Evolutionary conservation across 2,329 filamentous ascomycete species (phyloP).

Genomic region (Thyridium curvatum): DNA sequence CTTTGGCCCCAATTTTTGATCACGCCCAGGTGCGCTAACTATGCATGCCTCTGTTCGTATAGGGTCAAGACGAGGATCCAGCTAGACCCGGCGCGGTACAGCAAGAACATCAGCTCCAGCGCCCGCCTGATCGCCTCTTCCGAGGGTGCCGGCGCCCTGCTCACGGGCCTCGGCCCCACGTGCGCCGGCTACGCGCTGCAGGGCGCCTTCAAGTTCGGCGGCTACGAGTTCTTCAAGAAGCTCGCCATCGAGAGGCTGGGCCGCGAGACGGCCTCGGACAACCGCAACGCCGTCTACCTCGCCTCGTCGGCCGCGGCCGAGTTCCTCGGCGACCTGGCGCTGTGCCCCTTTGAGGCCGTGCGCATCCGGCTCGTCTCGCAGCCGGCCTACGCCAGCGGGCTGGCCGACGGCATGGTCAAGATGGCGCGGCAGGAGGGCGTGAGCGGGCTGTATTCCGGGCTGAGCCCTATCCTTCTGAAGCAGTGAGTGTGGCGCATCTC

Average conservation of each 20-base stretch:
- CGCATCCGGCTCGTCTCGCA: conserved; percentile 79
- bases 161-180: conserved; percentile 73
- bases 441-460: conserved; percentile 75
- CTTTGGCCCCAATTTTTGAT: background rate
- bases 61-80: conserved; percentile 87
- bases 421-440: conserved; percentile 69
- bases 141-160: conserved; percentile 71
- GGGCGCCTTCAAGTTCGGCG: conserved; percentile 82
- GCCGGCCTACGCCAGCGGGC: conserved; percentile 68
- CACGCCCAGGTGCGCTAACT: conserved; percentile 3
- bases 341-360: conserved; percentile 80
- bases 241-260: conserved; percentile 69
- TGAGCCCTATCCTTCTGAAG: conserved; percentile 74
- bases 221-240: conserved; percentile 87
- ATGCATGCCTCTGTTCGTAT: conserved; percentile 8
- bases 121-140: conserved; percentile 70
- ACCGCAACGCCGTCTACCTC: conserved; percentile 69
- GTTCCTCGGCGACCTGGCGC: conserved; percentile 63
- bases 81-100: conserved; percentile 75
- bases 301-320: conserved; percentile 53
- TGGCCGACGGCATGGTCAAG: conserved; percentile 67
- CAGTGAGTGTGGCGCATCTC: conserved; percentile 43
- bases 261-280: conserved; percentile 62
- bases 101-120: conserved; percentile 71
- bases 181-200: conserved; percentile 80